These are phyloP conservation scores for Breynia disticha DNA, from an alignment of 441 rosid species.

Conservation along the genomic window DNA sequence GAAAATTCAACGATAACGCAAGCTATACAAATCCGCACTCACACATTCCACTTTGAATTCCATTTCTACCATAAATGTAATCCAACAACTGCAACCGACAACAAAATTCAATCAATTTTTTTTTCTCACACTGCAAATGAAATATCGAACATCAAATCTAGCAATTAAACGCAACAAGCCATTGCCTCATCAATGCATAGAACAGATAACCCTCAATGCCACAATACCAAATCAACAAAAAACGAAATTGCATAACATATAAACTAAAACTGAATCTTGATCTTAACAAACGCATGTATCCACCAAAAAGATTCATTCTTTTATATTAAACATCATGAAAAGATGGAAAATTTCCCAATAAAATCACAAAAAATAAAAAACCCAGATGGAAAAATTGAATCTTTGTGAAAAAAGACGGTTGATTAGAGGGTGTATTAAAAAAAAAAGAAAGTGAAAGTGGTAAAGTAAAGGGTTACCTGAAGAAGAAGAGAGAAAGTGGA, in stretches of 20 bases:
- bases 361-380: not conserved
- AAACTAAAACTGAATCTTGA: not conserved
- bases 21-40: not conserved
- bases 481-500: not conserved
- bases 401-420: not conserved
- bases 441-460: not conserved
- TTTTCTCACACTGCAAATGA: not conserved
- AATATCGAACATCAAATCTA: not conserved
- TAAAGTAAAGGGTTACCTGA: not conserved
- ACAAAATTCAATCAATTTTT: not conserved
- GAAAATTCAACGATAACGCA: not conserved
- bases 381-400: not conserved
- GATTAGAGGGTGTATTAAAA: not conserved
- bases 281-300: not conserved
- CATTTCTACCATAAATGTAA: not conserved
- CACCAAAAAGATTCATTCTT: not conserved
- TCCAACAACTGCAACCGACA: not conserved
- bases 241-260: not conserved
- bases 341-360: not conserved
- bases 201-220: not conserved
- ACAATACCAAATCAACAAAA: not conserved
- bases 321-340: too few species aligned
- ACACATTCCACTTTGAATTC: not conserved
- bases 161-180: not conserved
- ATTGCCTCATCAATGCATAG: not conserved